phyloP scores from a whole-genome alignment of 768 basidiomycete genomes.

The Rhizopogon vulgaris region DNA sequence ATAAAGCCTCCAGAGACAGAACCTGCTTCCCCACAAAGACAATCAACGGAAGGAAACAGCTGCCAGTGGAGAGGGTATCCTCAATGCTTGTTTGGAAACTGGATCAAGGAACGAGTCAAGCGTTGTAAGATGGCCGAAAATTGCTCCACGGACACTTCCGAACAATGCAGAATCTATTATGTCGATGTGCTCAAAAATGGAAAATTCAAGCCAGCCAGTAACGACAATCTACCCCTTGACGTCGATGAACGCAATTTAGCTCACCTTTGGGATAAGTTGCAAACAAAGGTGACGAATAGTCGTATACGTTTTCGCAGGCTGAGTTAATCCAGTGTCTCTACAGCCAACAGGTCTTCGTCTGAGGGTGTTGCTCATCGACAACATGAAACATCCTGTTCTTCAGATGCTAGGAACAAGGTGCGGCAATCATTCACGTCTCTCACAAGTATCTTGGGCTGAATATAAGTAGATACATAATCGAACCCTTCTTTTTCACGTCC shows the following conservation, averaged over 20 bases:
- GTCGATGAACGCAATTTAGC: conserved; percentile 12
- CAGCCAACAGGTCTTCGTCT: conserved; percentile 12
- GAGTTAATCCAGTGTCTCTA: not conserved
- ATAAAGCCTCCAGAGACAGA: not conserved
- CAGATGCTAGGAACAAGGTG: conserved; percentile 29
- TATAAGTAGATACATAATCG: conserved; percentile 22
- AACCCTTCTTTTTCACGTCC: conserved; percentile 29
- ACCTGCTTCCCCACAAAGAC: not conserved
- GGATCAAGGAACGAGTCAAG: conserved; percentile 33
- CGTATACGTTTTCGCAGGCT: not conserved
- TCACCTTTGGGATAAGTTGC: conserved; percentile 24
- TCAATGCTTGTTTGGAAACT: conserved; percentile 41
- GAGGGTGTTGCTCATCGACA: conserved; percentile 22
- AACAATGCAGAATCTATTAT: not conserved
- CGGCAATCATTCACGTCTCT: not conserved
- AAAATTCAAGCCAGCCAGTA: not conserved
- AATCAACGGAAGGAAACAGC: no score
- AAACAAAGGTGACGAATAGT: conserved; percentile 24
- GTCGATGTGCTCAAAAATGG: not conserved
- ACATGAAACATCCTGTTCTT: conserved; percentile 20
- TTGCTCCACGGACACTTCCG: conserved; percentile 1
- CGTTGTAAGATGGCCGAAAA: conserved; percentile 17
- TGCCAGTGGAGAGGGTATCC: conserved; percentile 26
- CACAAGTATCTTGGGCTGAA: not conserved
- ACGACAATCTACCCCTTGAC: not conserved